These are phyloP conservation scores for Solanum microdontum DNA, from an alignment of 257 asterid genomes.

Conservation along the genomic window DNA sequence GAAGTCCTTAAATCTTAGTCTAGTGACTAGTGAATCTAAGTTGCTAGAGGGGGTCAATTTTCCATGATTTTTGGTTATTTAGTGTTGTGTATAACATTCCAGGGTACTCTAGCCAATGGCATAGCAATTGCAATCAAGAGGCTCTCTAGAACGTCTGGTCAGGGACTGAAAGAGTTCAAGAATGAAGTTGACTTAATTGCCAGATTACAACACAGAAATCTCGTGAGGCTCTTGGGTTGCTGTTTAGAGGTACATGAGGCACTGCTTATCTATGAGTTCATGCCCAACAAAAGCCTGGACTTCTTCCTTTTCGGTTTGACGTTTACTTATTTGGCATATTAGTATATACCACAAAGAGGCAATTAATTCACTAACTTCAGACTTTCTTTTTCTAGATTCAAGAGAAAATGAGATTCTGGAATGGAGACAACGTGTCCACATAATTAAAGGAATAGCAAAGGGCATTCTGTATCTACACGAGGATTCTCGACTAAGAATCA, in stretches of 20 bases:
- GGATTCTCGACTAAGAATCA: background rate
- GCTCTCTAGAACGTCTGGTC: background rate
- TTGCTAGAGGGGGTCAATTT: background rate
- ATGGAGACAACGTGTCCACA: background rate
- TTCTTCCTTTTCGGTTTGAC: background rate
- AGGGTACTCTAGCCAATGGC: background rate
- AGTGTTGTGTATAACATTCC: background rate
- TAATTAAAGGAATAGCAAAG: background rate
- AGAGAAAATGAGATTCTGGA: background rate
- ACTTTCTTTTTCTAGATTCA: background rate
- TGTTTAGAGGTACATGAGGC: background rate
- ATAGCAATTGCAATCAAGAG: background rate
- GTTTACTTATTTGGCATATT: background rate
- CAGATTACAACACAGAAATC: background rate
- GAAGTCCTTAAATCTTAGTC: background rate
- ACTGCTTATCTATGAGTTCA: conserved; percentile 1
- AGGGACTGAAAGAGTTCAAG: conserved; percentile 1
- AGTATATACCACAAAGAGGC: background rate
- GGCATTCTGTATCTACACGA: background rate
- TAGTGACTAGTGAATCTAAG: too few species aligned
- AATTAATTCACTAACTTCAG: background rate
- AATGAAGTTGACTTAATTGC: conserved; percentile 1
- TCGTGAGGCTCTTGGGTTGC: conserved; percentile 1
- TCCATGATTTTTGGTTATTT: background rate
- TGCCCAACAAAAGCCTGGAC: conserved; percentile 1